phyloP scores from a whole-genome alignment of 176 grass and related monocot genomes.

The Zoysia pacifica region DNA sequence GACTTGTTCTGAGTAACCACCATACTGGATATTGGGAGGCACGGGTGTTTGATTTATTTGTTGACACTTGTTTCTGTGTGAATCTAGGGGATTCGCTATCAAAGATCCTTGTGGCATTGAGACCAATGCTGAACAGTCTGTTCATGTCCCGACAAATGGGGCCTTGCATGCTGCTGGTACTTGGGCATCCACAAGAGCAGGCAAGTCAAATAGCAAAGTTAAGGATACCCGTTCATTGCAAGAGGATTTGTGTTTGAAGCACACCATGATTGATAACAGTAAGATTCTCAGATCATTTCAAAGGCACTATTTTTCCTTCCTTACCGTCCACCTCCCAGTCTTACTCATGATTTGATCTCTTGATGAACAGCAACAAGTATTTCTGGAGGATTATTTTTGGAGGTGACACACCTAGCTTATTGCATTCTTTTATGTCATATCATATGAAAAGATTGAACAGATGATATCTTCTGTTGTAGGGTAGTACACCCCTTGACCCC shows the following conservation, averaged over 20 bases:
- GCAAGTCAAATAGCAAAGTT: conserved; percentile 36
- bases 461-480: conserved; percentile 44
- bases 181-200: conserved; percentile 28
- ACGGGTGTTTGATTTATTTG: neutral
- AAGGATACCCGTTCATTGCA: conserved; percentile 27
- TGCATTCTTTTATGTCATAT: conserved; percentile 10
- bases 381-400: conserved; percentile 35
- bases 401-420: conserved; percentile 45
- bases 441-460: neutral
- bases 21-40: neutral
- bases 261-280: conserved; percentile 43
- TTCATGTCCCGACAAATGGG: conserved; percentile 31
- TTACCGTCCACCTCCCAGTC: neutral
- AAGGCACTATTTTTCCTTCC: conserved; percentile 1
- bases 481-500: conserved; percentile 25
- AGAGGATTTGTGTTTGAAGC: conserved; percentile 16
- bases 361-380: conserved; percentile 49
- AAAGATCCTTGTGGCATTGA: conserved; percentile 1
- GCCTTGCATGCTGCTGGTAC: conserved; percentile 35
- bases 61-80: conserved; percentile 2
- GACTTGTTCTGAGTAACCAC: neutral
- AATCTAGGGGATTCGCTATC: neutral
- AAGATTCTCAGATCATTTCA: conserved; percentile 24
- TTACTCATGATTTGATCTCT: conserved; percentile 30
- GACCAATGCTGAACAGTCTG: conserved; percentile 34